Conservation (phyloP, 169 alveolate species). For the Eimeria brunetti region DNA sequence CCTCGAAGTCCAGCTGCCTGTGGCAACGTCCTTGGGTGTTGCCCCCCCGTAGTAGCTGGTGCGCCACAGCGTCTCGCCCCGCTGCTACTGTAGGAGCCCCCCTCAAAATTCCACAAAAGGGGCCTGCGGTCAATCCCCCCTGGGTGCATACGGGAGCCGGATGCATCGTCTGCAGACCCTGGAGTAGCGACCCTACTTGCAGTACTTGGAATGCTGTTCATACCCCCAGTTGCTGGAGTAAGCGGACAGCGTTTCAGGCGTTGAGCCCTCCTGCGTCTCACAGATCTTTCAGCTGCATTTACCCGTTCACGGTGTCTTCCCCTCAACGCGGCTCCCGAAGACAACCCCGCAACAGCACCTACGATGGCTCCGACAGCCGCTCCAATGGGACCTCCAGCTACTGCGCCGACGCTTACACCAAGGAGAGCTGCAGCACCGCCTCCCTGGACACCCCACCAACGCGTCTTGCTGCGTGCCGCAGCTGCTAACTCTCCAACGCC, state of each 20-base stretch:
- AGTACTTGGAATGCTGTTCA: background rate
- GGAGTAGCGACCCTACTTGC: background rate
- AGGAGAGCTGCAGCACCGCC: conserved; percentile 80
- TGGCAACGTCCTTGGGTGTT: background rate
- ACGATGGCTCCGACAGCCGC: conserved; percentile 69
- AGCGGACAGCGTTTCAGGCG: conserved; percentile 11
- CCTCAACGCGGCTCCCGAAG: conserved; percentile 70
- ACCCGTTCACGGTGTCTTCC: conserved; percentile 48
- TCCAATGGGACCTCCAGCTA: conserved; percentile 76
- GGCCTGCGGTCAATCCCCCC: background rate
- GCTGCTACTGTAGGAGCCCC: background rate
- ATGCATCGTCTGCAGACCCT: background rate
- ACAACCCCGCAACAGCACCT: conserved; percentile 65
- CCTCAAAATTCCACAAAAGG: background rate
- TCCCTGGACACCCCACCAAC: conserved; percentile 81
- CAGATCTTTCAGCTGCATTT: conserved; percentile 20
- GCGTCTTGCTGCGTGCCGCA: conserved; percentile 64
- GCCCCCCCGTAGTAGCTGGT: background rate
- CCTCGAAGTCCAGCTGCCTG: background rate
- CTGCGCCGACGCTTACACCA: conserved; percentile 73
- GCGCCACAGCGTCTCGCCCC: background rate
- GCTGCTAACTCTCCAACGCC: conserved; percentile 66
- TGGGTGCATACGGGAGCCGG: background rate
- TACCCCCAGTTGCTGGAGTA: background rate
- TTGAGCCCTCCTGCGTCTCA: conserved; percentile 38